Conservation (phyloP, 768 basidiomycete species). For the Panaeolus papilionaceus region DNA sequence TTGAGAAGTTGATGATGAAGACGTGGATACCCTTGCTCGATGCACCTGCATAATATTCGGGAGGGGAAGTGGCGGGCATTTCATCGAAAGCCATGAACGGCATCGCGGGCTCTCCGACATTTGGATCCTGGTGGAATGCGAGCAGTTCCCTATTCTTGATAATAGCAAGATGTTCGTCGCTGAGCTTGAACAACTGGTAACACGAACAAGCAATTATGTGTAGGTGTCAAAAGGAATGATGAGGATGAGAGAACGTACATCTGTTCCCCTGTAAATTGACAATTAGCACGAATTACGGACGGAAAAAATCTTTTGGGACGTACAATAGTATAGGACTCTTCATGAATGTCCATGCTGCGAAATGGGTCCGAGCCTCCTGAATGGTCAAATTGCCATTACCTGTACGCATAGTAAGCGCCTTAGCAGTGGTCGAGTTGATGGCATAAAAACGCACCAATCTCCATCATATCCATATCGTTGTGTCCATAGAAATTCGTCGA, state of each 20-base stretch:
- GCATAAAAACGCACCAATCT: slow-evolving; percentile 25
- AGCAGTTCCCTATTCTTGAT: slow-evolving; percentile 69
- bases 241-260: slow-evolving; percentile 39
- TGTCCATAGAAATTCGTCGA: slow-evolving; percentile 53
- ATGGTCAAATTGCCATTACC: slow-evolving; percentile 69
- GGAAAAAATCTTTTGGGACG: slow-evolving; percentile 28
- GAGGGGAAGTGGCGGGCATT: slow-evolving; percentile 49
- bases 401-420: slow-evolving; percentile 32
- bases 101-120: slow-evolving; percentile 62
- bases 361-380: slow-evolving; percentile 73
- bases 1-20: slow-evolving; percentile 57
- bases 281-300: background rate
- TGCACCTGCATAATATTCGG: slow-evolving; percentile 56
- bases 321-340: slow-evolving; percentile 63
- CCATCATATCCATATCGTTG: slow-evolving; percentile 67
- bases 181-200: slow-evolving; percentile 43
- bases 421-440: slow-evolving; percentile 6
- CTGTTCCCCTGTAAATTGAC: slow-evolving; percentile 48
- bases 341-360: slow-evolving; percentile 76
- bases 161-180: slow-evolving; percentile 58
- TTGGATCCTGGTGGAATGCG: slow-evolving; percentile 73
- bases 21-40: slow-evolving; percentile 59
- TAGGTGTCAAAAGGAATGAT: background rate
- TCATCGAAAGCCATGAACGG: slow-evolving; percentile 56
- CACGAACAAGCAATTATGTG: background rate